Base-by-base conservation (phyloP, 2,329 filamentous ascomycete genomes). In the Hypomyces rosellus region DNA sequence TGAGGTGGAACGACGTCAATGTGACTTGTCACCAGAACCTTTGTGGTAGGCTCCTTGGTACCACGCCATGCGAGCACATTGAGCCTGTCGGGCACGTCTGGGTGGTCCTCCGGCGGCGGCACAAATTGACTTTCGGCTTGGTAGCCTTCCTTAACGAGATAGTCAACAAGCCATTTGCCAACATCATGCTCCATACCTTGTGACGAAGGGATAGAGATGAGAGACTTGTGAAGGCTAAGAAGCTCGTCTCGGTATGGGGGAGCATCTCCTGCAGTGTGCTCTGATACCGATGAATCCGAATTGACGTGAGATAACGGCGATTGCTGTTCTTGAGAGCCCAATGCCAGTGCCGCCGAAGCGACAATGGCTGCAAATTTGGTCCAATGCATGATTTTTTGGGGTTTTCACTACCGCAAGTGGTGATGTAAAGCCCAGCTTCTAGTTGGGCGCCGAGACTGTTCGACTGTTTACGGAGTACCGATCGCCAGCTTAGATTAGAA, bases 1-100 rank as follows among this genome's bases (percentile, higher is more conserved):
- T 80, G 82, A 0, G 87, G 87, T 1, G 87, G 85, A 0, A 88
- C 85, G 2, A 79, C 79, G 61, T 96, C 91, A 60, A 95, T 92
- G 65, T 96, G 90, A 50, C 85, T 90, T 1, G 84, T 84, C 1
- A 91, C 68, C n/a, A 89, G 71, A 11, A 88, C 72, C 34, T 75
- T 76, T 2, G 83, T 78, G 9, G 75, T 69, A 36, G 75, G 72
- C 14, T 69, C 66, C 43, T 68, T 64, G 2, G 59, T 59, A 53
- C 80, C 67, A 1, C 69, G 72, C 75, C 74, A 89, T 2, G 90
- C 90, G 38, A 91, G 73, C 45, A 96, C 74, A 61, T 96, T 96
- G 73, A 85, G 90, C 46, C 68, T 63, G 22, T 61, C 55, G 15
- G 58, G 51, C 18, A 55, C 59, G 14, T 50, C 51, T 4, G 57